Percentiles rank a stretch among this genome's conserved stretches.
Conservation (phyloP, 2,329 filamentous ascomycete genomes). For the Pseudocercospora musae region DNA sequence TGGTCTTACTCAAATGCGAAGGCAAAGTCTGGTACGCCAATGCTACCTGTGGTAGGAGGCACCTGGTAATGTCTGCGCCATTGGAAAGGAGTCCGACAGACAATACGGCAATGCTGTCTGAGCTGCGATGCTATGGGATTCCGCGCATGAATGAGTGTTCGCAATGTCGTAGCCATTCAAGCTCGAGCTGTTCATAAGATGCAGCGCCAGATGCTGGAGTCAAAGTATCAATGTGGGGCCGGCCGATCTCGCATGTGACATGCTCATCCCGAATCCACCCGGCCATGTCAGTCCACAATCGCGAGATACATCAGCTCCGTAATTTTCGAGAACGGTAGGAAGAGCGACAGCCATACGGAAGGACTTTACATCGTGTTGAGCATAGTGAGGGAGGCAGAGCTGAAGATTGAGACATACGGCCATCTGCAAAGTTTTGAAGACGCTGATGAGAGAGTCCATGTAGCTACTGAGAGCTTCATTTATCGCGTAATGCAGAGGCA, state of each 20-base stretch:
- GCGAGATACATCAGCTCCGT: neutral
- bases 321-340: neutral
- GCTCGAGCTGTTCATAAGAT: neutral
- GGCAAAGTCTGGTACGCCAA: constrained; percentile 45
- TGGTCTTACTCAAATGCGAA: constrained; percentile 54
- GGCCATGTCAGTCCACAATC: neutral
- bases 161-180: constrained; percentile 2
- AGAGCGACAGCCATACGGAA: neutral
- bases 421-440: too few species aligned
- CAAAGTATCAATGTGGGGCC: neutral
- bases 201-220: neutral
- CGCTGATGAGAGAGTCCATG: too few species aligned
- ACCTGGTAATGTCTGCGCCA: constrained; percentile 22
- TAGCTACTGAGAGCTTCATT: too few species aligned
- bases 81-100: neutral
- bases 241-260: neutral
- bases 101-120: neutral
- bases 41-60: constrained; percentile 8
- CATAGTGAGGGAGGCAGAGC: too few species aligned
- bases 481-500: too few species aligned
- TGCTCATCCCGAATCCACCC: neutral
- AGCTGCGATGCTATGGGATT: neutral
- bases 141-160: neutral
- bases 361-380: too few species aligned
- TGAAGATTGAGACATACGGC: too few species aligned